Percentiles rank a stretch among this genome's conserved stretches.
Conservation (phyloP, 805 yeast species). For the Blastobotrys muscicola region DNA sequence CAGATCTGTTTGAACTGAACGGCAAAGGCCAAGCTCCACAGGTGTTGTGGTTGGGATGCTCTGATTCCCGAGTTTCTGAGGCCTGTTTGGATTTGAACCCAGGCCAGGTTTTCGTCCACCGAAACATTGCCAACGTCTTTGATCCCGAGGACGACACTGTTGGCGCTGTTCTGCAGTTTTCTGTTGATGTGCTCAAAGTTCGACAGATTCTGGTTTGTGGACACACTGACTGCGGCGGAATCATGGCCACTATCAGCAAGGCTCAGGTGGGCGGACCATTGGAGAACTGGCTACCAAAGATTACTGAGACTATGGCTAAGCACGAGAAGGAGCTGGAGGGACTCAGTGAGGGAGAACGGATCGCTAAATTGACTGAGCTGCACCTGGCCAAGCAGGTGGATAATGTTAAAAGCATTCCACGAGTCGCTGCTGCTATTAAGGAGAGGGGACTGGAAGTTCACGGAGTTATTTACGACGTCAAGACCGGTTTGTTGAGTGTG, state of each 20-base stretch:
- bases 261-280: conserved; percentile 58
- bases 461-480: conserved; percentile 80
- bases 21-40: conserved; percentile 87
- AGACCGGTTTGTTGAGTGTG: conserved; percentile 49
- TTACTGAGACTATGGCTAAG: conserved; percentile 58
- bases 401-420: conserved; percentile 50
- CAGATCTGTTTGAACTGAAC: conserved; percentile 51
- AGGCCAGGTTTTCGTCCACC: conserved; percentile 83
- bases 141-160: conserved; percentile 59
- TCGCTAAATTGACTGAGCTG: conserved; percentile 59
- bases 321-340: conserved; percentile 41
- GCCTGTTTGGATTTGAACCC: conserved; percentile 67
- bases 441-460: conserved; percentile 61
- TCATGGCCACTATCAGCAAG: conserved; percentile 64
- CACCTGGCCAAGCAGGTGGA: conserved; percentile 68
- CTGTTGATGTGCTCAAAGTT: conserved; percentile 75
- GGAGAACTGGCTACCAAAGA: conserved; percentile 60
- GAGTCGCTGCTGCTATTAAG: conserved; percentile 56
- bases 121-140: conserved; percentile 79
- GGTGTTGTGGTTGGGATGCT: conserved; percentile 89
- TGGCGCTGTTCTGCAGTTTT: conserved; percentile 76
- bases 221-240: conserved; percentile 92
- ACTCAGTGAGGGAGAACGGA: conserved; percentile 45
- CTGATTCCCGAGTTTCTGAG: conserved; percentile 86
- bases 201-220: conserved; percentile 81